A percentile compares a stretch with the other conserved stretches of the same genome.
Evolutionary conservation across 2,329 filamentous ascomycete genomes (phyloP).

Genomic region (Fusarium sp.): DNA sequence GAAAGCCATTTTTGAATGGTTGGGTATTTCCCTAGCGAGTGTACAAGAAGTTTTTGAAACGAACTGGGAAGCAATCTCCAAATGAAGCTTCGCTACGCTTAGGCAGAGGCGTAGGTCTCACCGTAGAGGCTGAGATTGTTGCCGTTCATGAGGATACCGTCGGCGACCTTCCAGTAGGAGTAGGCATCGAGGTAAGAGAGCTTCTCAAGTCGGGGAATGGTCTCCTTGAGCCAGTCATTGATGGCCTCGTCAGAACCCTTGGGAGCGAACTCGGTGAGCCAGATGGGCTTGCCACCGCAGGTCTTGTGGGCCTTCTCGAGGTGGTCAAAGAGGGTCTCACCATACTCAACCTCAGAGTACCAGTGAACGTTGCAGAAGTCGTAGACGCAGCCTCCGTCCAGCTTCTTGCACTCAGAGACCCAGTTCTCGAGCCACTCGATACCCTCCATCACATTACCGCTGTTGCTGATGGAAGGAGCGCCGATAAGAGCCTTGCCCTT

Average conservation of each 20-base stretch:
- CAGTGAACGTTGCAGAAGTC: constrained; percentile 76
- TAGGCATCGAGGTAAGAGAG: constrained; percentile 68
- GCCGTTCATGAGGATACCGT: constrained; percentile 60
- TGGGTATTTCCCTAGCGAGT: constrained; percentile 55
- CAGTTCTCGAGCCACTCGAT: constrained; percentile 70
- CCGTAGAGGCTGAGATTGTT: constrained; percentile 63
- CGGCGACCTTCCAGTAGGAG: constrained; percentile 69
- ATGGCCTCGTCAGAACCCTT: constrained; percentile 59
- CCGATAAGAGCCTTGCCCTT: constrained; percentile 68
- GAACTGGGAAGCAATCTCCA: constrained; percentile 11
- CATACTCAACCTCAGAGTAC: constrained; percentile 68
- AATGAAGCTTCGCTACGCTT: constrained; percentile 29
- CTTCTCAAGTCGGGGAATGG: constrained; percentile 65
- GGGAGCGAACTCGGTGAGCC: constrained; percentile 76
- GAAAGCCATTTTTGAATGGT: constrained; percentile 47
- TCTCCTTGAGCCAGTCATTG: constrained; percentile 64
- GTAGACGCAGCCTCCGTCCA: constrained; percentile 61
- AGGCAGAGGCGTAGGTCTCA: constrained; percentile 63
- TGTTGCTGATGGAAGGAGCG: constrained; percentile 75
- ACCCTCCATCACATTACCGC: constrained; percentile 64
- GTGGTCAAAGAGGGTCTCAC: constrained; percentile 68
- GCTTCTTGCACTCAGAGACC: constrained; percentile 64
- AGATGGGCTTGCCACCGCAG: constrained; percentile 66
- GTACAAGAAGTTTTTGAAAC: constrained; percentile 56
- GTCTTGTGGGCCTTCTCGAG: constrained; percentile 62